Evolutionary conservation across 768 basidiomycete genomes (phyloP).

Genomic region (Panus rudis): DNA sequence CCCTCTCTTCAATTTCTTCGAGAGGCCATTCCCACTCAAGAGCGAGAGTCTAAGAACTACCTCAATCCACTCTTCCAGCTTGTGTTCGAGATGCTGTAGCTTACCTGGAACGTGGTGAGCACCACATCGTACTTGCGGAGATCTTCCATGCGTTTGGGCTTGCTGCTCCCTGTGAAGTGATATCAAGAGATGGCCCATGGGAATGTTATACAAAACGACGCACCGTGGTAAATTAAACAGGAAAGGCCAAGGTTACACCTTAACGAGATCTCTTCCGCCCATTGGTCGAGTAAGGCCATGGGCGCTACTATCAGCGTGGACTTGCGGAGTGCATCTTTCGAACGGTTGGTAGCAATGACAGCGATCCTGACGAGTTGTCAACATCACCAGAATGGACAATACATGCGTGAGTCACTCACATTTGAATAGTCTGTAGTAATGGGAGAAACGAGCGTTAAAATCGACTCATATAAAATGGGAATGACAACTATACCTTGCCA

Average conservation of each 20-base stretch:
- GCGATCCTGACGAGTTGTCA: constrained; percentile 35
- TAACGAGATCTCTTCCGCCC: constrained; percentile 53
- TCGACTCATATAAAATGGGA: not conserved
- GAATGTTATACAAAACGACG: not conserved
- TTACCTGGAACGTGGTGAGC: constrained; percentile 38
- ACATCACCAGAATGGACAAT: not conserved
- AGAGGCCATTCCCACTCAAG: constrained; percentile 59
- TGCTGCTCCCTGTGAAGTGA: constrained; percentile 37
- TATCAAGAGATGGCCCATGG: not conserved
- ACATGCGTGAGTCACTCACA: constrained; percentile 11
- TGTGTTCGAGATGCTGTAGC: too few species aligned
- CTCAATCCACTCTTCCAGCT: too few species aligned
- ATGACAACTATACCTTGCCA: constrained; percentile 37
- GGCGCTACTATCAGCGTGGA: constrained; percentile 66
- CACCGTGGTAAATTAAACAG: constrained; percentile 59
- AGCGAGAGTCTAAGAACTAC: constrained; percentile 44
- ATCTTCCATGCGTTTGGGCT: constrained; percentile 39
- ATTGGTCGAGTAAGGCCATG: constrained; percentile 59
- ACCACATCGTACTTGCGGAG: constrained; percentile 27
- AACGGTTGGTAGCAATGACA: constrained; percentile 45
- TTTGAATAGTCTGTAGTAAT: constrained; percentile 21
- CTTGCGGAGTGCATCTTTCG: constrained; percentile 43
- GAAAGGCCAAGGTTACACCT: constrained; percentile 43
- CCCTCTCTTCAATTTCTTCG: constrained; percentile 29
- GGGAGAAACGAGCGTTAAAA: not conserved